phyloP scores from a whole-genome alignment of 176 grass and related monocot species.

The Aegilops bicornis region DNA sequence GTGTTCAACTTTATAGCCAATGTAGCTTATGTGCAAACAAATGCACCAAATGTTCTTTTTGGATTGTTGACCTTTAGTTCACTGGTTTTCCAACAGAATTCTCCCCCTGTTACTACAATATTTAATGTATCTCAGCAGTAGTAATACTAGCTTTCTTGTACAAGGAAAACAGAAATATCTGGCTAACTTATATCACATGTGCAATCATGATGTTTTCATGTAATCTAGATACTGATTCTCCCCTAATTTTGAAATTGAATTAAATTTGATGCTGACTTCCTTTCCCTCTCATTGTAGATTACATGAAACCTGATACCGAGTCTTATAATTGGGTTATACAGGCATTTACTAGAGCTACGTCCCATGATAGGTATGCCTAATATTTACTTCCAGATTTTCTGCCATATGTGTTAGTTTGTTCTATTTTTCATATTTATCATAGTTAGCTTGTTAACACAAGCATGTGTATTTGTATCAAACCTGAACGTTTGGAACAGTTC shows the following conservation, averaged over 20 bases:
- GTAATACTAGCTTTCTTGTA: slow-evolving; percentile 12
- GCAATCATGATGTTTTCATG: slow-evolving; percentile 11
- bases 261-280: slow-evolving; percentile 21
- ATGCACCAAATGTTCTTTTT: neutral
- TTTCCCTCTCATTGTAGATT: slow-evolving; percentile 54
- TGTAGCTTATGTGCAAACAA: neutral
- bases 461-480: slow-evolving; percentile 22
- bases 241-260: slow-evolving; percentile 1
- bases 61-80: slow-evolving; percentile 6
- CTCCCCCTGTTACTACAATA: neutral
- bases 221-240: neutral
- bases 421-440: slow-evolving; percentile 11
- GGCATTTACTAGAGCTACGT: slow-evolving; percentile 88
- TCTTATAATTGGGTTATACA: slow-evolving; percentile 97
- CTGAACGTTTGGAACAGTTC: neutral
- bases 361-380: slow-evolving; percentile 79
- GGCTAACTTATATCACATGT: neutral
- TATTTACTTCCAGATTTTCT: slow-evolving; percentile 16
- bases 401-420: slow-evolving; percentile 22
- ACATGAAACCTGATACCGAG: slow-evolving; percentile 94
- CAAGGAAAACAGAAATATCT: neutral
- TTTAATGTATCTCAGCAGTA: slow-evolving; percentile 9
- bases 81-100: neutral
- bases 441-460: slow-evolving; percentile 10
- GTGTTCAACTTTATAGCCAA: neutral